phyloP scores from a whole-genome alignment of 1,284 basidiomycete genomes.

The Mixia osmundae region DNA sequence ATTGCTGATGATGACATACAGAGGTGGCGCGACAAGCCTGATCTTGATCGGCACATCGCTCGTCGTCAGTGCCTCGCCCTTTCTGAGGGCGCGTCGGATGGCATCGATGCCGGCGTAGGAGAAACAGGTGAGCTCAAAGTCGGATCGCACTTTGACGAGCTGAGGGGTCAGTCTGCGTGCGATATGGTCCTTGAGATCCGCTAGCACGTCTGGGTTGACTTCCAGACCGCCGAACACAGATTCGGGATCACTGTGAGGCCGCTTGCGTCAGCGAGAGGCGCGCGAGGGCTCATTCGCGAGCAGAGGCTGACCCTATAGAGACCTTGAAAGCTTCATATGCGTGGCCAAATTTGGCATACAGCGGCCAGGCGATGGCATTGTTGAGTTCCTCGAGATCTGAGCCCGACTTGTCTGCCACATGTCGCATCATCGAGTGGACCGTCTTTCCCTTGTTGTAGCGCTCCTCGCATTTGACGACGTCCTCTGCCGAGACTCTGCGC shows the following conservation, averaged over 20 bases:
- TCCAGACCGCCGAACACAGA: slow-evolving; percentile 53
- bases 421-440: slow-evolving; percentile 75
- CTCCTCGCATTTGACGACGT: slow-evolving; percentile 95
- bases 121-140: slow-evolving; percentile 94
- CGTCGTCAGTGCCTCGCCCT: slow-evolving; percentile 65
- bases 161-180: slow-evolving; percentile 89
- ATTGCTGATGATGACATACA: slow-evolving; percentile 89
- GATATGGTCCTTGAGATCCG: slow-evolving; percentile 60
- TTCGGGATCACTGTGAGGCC: slow-evolving; percentile 50
- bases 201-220: slow-evolving; percentile 34
- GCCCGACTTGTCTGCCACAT: slow-evolving; percentile 67
- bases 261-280: neutral
- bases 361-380: slow-evolving; percentile 77
- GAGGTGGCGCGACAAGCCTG: slow-evolving; percentile 80
- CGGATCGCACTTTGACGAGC: slow-evolving; percentile 93
- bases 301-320: slow-evolving; percentile 49
- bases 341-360: slow-evolving; percentile 79
- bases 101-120: slow-evolving; percentile 93
- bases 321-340: slow-evolving; percentile 97
- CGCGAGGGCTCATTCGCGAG: neutral
- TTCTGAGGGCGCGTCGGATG: slow-evolving; percentile 72
- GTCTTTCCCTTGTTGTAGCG: slow-evolving; percentile 95
- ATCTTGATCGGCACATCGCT: slow-evolving; percentile 92
- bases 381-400: slow-evolving; percentile 52
- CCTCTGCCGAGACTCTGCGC: slow-evolving; percentile 94